Evolutionary conservation across 345 rosid genomes (phyloP), one percentile per base, ranked within the genome.

Genomic region (Salix exigua): DNA sequence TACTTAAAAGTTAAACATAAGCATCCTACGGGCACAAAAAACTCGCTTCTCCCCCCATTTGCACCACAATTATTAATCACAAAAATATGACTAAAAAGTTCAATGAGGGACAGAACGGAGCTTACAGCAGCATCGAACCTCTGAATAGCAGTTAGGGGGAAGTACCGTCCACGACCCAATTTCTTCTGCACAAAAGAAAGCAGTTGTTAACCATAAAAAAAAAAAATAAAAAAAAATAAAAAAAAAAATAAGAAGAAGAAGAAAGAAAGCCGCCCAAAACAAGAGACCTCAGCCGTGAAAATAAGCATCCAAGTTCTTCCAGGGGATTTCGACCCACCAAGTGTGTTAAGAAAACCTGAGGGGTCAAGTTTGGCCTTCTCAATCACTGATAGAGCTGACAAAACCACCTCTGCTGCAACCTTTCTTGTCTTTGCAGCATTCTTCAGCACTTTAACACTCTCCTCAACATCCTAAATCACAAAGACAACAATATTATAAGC

Each of bases 271-370:
- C 35, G 4, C 5, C 7, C 4, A 13, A 35, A 2, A 58, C 10
- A 33, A 68, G 46, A 53, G n/a, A 95, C 99, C 94, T 90, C 86
- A 0, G 97, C 96, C 4, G 97, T 93, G 85, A 91, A 95, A 79
- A 92, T 83, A 60, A 95, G 93, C 99, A 95, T 91, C 97, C 99
- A 95, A 12, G 94, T 91, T 85, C 89, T 86, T 30, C 99, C 99
- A 61, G 96, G 97, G 40, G 97, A 91, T 58, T 89, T 78, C 16
- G 87, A 61, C 33, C 97, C 97, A 70, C 97, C 99, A 25, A 95
- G 92, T 5, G 90, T 91, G 4, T 88, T 79, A 2, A 95, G 89
- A 82, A 91, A 93, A 44, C 79, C 78, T 0, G 96, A 88, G 12
- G 97, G 87, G 67, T 93, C 94, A 50, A 95, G 14, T 72, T 91